Base-by-base conservation (phyloP, 441 rosid genomes). In the Populus tomentosa region DNA sequence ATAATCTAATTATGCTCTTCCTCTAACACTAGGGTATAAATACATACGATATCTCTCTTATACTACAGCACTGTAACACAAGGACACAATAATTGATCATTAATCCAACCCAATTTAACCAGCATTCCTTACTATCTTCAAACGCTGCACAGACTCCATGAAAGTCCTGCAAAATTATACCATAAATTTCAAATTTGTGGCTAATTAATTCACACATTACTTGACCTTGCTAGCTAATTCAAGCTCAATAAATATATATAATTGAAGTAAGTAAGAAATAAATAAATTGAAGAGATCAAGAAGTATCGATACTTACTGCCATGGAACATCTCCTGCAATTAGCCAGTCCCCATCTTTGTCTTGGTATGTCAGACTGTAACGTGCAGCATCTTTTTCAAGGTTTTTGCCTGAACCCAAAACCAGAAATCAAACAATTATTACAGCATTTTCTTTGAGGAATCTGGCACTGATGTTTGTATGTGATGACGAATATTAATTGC, bases 341-440 rank as follows among this genome's bases (percentile, higher is more conserved):
- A 87, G 79, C 92, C 90, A 89, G 36, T 83, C 87, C 75, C 92
- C 92, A 72, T 82, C 82, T 77, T 74, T 79, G 77, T 87, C 83
- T 70, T 85, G 87, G 73, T 89, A 89, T 6, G 83, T 75, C 42
- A 89, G 79, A 21, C 73, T 81, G 38, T 80, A 84, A 33, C 35
- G 36, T 30, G 28, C 71, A 63, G 42, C 70, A 61, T 53, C 75
- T 67, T 80, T 75, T 35, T 70, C 81, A 69, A 56, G 73, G 36
- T 73, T 56, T 14, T 65, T 74, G 56, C 77, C 90, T 87, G 84
- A 82, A 10, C 21, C 63, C 24, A 59, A 30, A 8, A 23, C 20
- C 38, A 66, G 32, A 67, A 33, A 30, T 56, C 30, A 72, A 50
- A 0, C 21, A 71, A 50, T 26, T 42, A 26, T 8, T 30, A 11